phyloP scores from a whole-genome alignment of 345 rosid genomes.

The Cardiospermum halicacabum region DNA sequence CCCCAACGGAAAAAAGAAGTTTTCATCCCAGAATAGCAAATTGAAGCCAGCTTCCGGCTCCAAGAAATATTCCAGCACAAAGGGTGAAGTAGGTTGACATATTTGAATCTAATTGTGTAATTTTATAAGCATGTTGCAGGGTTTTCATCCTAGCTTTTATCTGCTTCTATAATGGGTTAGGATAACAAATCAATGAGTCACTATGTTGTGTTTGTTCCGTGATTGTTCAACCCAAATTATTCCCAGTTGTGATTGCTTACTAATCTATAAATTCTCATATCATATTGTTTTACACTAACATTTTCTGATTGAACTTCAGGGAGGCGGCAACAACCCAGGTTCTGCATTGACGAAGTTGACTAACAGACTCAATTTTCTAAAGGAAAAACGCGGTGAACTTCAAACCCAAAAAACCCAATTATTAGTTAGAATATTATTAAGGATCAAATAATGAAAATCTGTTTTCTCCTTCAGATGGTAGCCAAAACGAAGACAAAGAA shows the following conservation, averaged over 20 bases:
- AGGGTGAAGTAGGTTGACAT: slow-evolving; percentile 60
- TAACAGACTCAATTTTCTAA: slow-evolving; percentile 70
- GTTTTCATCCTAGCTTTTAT: background rate
- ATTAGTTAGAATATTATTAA: slow-evolving; percentile 5
- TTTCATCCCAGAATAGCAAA: slow-evolving; percentile 31
- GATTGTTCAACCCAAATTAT: background rate
- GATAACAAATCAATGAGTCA: background rate
- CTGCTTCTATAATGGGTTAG: background rate
- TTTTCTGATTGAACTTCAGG: slow-evolving; percentile 33
- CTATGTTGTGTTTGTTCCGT: background rate
- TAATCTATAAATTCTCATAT: background rate
- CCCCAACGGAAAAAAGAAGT: slow-evolving; percentile 34
- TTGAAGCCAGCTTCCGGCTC: slow-evolving; percentile 30
- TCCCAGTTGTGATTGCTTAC: background rate
- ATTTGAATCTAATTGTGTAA: background rate
- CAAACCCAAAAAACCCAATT: slow-evolving; percentile 38
- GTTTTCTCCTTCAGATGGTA: slow-evolving; percentile 6
- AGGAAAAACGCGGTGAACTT: slow-evolving; percentile 71
- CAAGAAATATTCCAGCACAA: slow-evolving; percentile 54
- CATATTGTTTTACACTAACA: background rate
- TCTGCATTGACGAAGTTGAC: slow-evolving; percentile 76
- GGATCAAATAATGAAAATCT: slow-evolving; percentile 17
- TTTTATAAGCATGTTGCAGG: background rate
- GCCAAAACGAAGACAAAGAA: slow-evolving; percentile 12
- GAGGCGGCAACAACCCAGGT: slow-evolving; percentile 37